phyloP scores from a whole-genome alignment of 495 filamentous ascomycete species.

The Chaetomium tenue region DNA sequence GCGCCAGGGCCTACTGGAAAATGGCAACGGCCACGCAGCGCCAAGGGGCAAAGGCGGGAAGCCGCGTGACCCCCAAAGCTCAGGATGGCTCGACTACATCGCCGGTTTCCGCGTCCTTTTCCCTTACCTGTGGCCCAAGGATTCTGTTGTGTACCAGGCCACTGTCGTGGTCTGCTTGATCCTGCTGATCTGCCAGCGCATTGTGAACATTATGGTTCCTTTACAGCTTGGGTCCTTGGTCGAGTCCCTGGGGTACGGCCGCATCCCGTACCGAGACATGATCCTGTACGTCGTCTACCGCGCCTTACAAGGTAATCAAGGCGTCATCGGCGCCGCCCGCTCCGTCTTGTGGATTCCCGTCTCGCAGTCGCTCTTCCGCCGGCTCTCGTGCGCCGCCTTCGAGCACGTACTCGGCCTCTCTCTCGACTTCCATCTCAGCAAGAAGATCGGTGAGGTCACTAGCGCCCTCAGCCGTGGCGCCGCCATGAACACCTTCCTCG shows the following conservation, averaged over 20 bases:
- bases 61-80: not conserved
- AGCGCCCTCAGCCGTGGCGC: not conserved
- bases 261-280: not conserved
- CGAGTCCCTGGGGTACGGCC: not conserved
- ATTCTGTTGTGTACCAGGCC: not conserved
- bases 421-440: conserved; percentile 90
- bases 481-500: not conserved
- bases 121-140: not conserved
- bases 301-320: not conserved
- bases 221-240: not conserved
- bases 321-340: not conserved
- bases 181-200: not conserved
- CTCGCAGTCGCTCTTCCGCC: not conserved
- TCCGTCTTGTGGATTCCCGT: not conserved
- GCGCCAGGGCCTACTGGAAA: not conserved
- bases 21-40: not conserved
- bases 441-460: conserved; percentile 78
- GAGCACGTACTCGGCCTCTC: conserved; percentile 92
- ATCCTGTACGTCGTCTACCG: not conserved
- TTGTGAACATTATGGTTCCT: not conserved
- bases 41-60: not conserved
- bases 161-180: not conserved
- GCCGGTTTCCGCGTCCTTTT: not conserved
- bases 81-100: not conserved
- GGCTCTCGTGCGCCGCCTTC: conserved; percentile 61